phyloP scores from a whole-genome alignment of 495 filamentous ascomycete genomes.

The Wilcoxina mikolae region DNA sequence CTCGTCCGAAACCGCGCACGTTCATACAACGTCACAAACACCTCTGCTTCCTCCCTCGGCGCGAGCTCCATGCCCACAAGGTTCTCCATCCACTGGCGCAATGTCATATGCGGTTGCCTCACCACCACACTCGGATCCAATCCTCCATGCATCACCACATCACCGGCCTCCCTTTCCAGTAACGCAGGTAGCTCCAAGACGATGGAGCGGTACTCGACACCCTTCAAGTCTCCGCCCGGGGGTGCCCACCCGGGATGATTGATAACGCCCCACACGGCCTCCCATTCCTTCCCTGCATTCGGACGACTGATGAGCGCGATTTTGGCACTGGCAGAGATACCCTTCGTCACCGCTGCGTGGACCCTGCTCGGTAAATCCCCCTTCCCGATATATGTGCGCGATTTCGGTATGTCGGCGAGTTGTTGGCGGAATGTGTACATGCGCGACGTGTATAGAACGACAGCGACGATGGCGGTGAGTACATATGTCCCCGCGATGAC shows the following conservation, averaged over 20 bases:
- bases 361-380: slow-evolving; percentile 61
- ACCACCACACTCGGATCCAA: slow-evolving; percentile 48
- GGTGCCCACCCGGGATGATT: slow-evolving; percentile 83
- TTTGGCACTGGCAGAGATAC: slow-evolving; percentile 59
- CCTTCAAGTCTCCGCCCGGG: slow-evolving; percentile 54
- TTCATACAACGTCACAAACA: slow-evolving; percentile 69
- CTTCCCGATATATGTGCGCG: slow-evolving; percentile 67
- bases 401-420: slow-evolving; percentile 67
- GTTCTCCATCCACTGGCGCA: slow-evolving; percentile 63
- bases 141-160: slow-evolving; percentile 54
- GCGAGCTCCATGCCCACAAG: slow-evolving; percentile 55
- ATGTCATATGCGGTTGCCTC: slow-evolving; percentile 54
- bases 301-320: slow-evolving; percentile 67
- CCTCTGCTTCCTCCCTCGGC: slow-evolving; percentile 37
- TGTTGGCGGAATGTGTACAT: slow-evolving; percentile 74
- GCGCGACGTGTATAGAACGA: slow-evolving; percentile 69
- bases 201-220: slow-evolving; percentile 67
- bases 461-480: slow-evolving; percentile 52
- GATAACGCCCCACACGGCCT: slow-evolving; percentile 54
- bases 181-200: slow-evolving; percentile 76
- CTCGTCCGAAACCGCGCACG: slow-evolving; percentile 49
- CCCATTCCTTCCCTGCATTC: slow-evolving; percentile 2
- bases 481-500: slow-evolving; percentile 66
- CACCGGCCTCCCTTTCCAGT: slow-evolving; percentile 83
- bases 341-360: slow-evolving; percentile 53